Evolutionary conservation across 106 monocot species (phyloP).

Genomic region (Dioscorea dumetorum): DNA sequence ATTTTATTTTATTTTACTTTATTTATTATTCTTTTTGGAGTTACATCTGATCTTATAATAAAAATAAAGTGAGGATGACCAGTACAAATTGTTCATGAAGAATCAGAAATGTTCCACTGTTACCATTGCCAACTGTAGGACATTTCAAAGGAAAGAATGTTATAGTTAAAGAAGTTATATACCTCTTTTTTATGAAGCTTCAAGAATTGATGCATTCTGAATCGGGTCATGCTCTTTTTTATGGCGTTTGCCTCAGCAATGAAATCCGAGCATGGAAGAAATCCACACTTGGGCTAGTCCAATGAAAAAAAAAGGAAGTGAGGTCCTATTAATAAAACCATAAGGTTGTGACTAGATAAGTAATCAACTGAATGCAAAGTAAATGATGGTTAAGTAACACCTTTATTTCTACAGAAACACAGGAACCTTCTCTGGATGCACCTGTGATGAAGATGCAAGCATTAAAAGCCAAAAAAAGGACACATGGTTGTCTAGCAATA

Average conservation of each 20-base stretch:
- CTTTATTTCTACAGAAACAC: conserved; percentile 88
- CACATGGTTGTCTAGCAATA: no score
- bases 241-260: conserved; percentile 42
- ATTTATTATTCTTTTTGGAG: no score
- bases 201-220: conserved; percentile 86
- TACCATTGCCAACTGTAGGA: no score
- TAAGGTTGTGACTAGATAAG: conserved; percentile 5
- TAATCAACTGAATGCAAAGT: conserved; percentile 1
- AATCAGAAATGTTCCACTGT: no score
- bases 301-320: not conserved
- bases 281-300: conserved; percentile 87
- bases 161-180: conserved; percentile 5
- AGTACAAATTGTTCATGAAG: no score
- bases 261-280: conserved; percentile 78
- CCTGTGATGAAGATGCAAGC: conserved; percentile 30
- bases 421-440: conserved; percentile 24
- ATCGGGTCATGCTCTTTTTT: conserved; percentile 65
- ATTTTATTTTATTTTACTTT: no score
- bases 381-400: conserved; percentile 17
- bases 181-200: conserved; percentile 78
- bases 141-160: not conserved
- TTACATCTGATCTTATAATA: no score
- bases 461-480: no score
- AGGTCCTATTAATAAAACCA: not conserved
- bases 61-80: no score